Evolutionary conservation across 2,329 filamentous ascomycete species (phyloP).

Genomic region (Nectriaceae sp.): DNA sequence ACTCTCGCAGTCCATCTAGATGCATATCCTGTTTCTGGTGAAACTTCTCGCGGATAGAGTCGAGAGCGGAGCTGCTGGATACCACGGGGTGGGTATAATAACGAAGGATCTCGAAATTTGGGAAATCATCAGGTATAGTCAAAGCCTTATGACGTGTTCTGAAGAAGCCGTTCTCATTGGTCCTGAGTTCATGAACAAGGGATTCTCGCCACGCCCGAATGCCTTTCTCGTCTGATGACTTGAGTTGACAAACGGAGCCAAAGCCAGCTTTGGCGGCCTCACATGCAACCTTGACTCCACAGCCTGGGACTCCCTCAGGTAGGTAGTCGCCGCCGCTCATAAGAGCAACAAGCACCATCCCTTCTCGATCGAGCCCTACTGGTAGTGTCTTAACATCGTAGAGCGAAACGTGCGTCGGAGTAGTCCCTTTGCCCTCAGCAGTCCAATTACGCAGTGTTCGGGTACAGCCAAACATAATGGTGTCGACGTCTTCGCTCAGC

Average conservation of each 20-base stretch:
- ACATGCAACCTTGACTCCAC: slow-evolving; percentile 84
- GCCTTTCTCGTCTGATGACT: slow-evolving; percentile 57
- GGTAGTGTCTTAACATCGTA: slow-evolving; percentile 62
- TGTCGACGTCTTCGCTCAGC: slow-evolving; percentile 94
- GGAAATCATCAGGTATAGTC: slow-evolving; percentile 78
- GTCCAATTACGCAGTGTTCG: slow-evolving; percentile 82
- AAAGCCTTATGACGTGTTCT: slow-evolving; percentile 73
- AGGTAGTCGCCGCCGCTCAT: slow-evolving; percentile 97
- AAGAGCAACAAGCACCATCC: slow-evolving; percentile 90
- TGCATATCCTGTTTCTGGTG: slow-evolving; percentile 26
- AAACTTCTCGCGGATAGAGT: slow-evolving; percentile 28
- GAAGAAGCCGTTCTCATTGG: slow-evolving; percentile 84
- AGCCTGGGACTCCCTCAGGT: slow-evolving; percentile 82
- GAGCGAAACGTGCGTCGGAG: slow-evolving; percentile 82
- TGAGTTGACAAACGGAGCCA: slow-evolving; percentile 72
- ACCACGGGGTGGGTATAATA: slow-evolving; percentile 90
- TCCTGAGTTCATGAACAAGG: slow-evolving; percentile 73
- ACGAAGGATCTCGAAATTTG: slow-evolving; percentile 73
- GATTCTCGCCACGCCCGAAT: slow-evolving; percentile 71
- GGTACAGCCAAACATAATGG: slow-evolving; percentile 92
- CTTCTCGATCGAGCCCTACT: slow-evolving; percentile 74
- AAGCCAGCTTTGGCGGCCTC: slow-evolving; percentile 90
- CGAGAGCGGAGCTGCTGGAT: slow-evolving; percentile 59
- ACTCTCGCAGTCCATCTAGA: slow-evolving; percentile 64
- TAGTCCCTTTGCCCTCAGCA: slow-evolving; percentile 63